Conservation (phyloP, 2,329 filamentous ascomycete genomes). For the Pseudopithomyces chartarum region DNA sequence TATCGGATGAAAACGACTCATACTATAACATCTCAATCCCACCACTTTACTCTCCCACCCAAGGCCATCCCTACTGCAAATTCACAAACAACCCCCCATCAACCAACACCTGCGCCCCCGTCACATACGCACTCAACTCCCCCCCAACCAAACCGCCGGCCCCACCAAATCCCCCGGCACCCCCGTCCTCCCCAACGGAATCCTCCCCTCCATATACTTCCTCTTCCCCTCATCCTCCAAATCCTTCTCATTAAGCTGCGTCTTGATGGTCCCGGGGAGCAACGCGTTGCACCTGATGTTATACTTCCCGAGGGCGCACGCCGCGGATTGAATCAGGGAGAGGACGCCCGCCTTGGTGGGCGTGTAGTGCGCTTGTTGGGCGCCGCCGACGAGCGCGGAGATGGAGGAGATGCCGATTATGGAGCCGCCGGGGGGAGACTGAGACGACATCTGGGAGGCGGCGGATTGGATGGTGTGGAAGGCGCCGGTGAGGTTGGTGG, state of each 20-base stretch:
- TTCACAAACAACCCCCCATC: slow-evolving; percentile 92
- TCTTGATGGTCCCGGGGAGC: slow-evolving; percentile 80
- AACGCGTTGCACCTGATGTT: slow-evolving; percentile 82
- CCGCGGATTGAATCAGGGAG: slow-evolving; percentile 81
- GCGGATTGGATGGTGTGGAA: slow-evolving; percentile 88
- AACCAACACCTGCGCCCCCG: slow-evolving; percentile 80
- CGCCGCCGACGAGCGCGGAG: slow-evolving; percentile 77
- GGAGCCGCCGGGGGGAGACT: slow-evolving; percentile 68
- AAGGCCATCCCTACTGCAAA: slow-evolving; percentile 57
- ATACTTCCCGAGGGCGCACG: slow-evolving; percentile 77
- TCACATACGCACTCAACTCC: slow-evolving; percentile 64
- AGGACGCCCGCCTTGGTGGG: slow-evolving; percentile 82
- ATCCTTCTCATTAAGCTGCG: slow-evolving; percentile 84
- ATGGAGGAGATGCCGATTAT: slow-evolving; percentile 81
- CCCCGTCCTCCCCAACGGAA: slow-evolving; percentile 65
- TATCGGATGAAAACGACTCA: too few species aligned
- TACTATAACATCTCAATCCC: too few species aligned
- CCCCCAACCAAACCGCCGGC: slow-evolving; percentile 81
- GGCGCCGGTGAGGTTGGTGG: slow-evolving; percentile 84
- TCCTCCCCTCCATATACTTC: slow-evolving; percentile 78
- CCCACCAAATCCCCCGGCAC: slow-evolving; percentile 73
- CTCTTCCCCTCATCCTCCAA: slow-evolving; percentile 74
- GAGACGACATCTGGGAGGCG: slow-evolving; percentile 76
- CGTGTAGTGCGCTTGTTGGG: slow-evolving; percentile 81
- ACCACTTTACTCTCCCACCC: too few species aligned